A percentile compares a stretch with the other conserved stretches of the same genome.
Evolutionary conservation across 2,329 filamentous ascomycete species (phyloP).

Genomic region (Tympanopsis confertula): DNA sequence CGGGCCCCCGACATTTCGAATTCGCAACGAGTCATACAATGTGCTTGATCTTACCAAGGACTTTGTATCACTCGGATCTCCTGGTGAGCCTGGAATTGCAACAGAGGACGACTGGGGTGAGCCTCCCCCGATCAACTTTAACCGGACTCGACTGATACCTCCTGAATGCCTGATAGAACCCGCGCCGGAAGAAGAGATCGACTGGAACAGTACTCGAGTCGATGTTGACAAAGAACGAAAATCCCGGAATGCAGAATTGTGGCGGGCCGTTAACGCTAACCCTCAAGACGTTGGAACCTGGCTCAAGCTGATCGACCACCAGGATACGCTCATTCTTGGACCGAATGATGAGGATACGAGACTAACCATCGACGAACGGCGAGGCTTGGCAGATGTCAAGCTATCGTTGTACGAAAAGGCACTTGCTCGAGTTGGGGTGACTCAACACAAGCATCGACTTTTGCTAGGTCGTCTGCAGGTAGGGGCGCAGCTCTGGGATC

Average conservation of each 20-base stretch:
- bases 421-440: slow-evolving; percentile 25
- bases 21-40: too few relatives aligned
- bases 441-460: slow-evolving; percentile 26
- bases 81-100: slow-evolving; percentile 15
- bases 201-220: slow-evolving; percentile 10
- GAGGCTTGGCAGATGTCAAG: slow-evolving; percentile 39
- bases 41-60: too few relatives aligned
- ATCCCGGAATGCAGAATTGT: slow-evolving; percentile 16
- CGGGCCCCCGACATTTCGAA: too few relatives aligned
- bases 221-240: slow-evolving; percentile 3
- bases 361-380: slow-evolving; percentile 29
- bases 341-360: slow-evolving; percentile 10
- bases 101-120: background rate
- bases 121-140: slow-evolving; percentile 14
- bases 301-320: slow-evolving; percentile 40
- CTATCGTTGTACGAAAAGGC: slow-evolving; percentile 44
- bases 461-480: slow-evolving; percentile 37
- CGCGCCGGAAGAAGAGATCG: slow-evolving; percentile 13
- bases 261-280: slow-evolving; percentile 26
- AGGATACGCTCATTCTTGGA: slow-evolving; percentile 31
- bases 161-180: slow-evolving; percentile 23
- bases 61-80: background rate
- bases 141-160: slow-evolving; percentile 21
- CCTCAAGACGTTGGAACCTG: slow-evolving; percentile 35
- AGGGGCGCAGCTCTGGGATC: slow-evolving; percentile 37